A percentile compares a stretch with the other conserved stretches of the same genome.
These are phyloP conservation scores for Quercus ilex DNA, from an alignment of 306 rosid genomes.

Conservation along the genomic window DNA sequence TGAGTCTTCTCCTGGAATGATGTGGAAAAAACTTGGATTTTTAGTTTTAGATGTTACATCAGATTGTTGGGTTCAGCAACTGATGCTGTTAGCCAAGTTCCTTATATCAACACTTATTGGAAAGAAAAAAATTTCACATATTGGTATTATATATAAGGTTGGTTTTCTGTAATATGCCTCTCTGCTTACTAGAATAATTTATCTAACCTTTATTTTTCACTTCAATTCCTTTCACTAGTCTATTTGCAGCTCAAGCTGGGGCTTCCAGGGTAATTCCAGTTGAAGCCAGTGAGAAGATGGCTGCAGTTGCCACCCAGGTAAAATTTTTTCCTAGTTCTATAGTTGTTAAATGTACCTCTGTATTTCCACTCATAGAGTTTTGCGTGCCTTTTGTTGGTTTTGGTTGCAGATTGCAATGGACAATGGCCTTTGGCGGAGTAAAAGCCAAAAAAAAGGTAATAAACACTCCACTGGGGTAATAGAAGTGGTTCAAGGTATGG, in stretches of 20 bases:
- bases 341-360: conserved; percentile 8
- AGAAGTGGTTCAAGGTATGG: conserved; percentile 81
- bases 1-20: too few relatives aligned
- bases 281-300: conserved; percentile 97
- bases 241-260: conserved; percentile 83
- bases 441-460: conserved; percentile 33
- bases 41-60: not conserved
- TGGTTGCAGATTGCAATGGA: conserved; percentile 66
- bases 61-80: not conserved
- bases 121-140: not conserved
- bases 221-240: conserved; percentile 38
- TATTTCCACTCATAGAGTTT: conserved; percentile 8
- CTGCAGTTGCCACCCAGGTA: conserved; percentile 84
- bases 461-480: conserved; percentile 44
- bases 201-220: not conserved
- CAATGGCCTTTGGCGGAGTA: conserved; percentile 49
- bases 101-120: not conserved
- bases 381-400: conserved; percentile 6
- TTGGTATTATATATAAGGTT: not conserved
- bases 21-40: not conserved
- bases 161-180: not conserved
- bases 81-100: not conserved
- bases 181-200: not conserved
- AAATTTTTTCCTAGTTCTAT: not conserved
- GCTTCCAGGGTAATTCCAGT: conserved; percentile 88